Evolutionary conservation across 2,329 filamentous ascomycete genomes (phyloP).

Genomic region (Aureobasidium sp.): DNA sequence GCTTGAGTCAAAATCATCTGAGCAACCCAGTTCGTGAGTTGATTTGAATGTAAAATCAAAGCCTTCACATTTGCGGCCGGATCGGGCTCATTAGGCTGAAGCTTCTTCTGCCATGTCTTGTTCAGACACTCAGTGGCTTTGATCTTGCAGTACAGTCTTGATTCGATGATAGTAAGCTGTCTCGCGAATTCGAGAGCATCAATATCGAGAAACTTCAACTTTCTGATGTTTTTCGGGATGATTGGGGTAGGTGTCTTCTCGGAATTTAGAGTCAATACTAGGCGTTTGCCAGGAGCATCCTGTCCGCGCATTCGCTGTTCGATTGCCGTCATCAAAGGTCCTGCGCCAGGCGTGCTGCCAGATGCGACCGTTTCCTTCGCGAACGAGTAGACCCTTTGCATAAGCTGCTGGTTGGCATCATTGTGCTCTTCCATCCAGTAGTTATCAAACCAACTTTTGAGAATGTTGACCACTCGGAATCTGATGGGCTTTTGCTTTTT

Average conservation of each 20-base stretch:
- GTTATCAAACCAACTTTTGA: slow-evolving; percentile 97
- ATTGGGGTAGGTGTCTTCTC: slow-evolving; percentile 79
- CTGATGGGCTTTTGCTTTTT: slow-evolving; percentile 93
- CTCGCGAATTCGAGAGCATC: slow-evolving; percentile 95
- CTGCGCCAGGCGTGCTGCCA: slow-evolving; percentile 84
- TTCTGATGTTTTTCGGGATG: slow-evolving; percentile 98
- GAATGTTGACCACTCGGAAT: slow-evolving; percentile 92
- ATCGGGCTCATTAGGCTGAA: slow-evolving; percentile 71
- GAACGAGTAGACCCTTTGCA: slow-evolving; percentile 84
- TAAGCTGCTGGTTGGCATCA: slow-evolving; percentile 74
- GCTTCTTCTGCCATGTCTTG: slow-evolving; percentile 98
- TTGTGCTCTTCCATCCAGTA: slow-evolving; percentile 97
- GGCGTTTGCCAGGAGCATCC: slow-evolving; percentile 74
- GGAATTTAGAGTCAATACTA: slow-evolving; percentile 73
- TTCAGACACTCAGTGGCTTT: slow-evolving; percentile 93
- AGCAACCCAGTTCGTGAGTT: slow-evolving; percentile 98
- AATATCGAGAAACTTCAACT: slow-evolving; percentile 96
- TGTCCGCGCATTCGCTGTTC: slow-evolving; percentile 85
- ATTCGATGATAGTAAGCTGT: slow-evolving; percentile 95
- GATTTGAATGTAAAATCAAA: slow-evolving; percentile 93
- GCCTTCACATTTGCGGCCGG: slow-evolving; percentile 92
- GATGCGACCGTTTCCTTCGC: slow-evolving; percentile 87
- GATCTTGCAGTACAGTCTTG: slow-evolving; percentile 88
- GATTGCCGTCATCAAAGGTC: slow-evolving; percentile 74
- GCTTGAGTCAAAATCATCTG: slow-evolving; percentile 96